Evolutionary conservation across 257 asterid species (phyloP).

Genomic region (Solanum sejunctum): DNA sequence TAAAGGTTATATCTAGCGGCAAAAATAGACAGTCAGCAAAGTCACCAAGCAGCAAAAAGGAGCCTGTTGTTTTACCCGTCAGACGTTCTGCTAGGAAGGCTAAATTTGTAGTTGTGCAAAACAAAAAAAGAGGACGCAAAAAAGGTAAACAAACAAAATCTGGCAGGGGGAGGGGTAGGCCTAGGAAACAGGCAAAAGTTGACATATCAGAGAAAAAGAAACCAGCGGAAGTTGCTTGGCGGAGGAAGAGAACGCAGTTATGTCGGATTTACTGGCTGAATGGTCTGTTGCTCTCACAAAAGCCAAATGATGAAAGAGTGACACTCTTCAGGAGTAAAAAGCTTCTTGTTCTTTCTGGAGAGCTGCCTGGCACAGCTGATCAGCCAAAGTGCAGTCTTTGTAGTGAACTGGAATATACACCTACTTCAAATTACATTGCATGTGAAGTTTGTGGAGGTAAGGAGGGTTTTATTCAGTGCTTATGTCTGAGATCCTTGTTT

Average conservation of each 20-base stretch:
- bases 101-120: conserved; percentile 32
- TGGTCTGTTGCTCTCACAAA: conserved; percentile 56
- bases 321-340: conserved; percentile 37
- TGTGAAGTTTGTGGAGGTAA: conserved; percentile 91
- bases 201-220: conserved; percentile 8
- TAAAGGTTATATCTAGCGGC: conserved; percentile 26
- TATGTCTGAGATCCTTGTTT: not conserved
- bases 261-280: conserved; percentile 68
- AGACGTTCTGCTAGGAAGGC: conserved; percentile 85
- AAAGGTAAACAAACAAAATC: conserved; percentile 28
- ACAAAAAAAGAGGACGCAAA: conserved; percentile 24
- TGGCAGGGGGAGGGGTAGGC: conserved; percentile 19
- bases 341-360: conserved; percentile 45
- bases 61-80: conserved; percentile 43
- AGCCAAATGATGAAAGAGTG: conserved; percentile 48
- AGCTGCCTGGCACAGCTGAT: conserved; percentile 14
- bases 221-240: conserved; percentile 25
- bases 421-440: conserved; percentile 51
- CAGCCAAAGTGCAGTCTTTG: conserved; percentile 70
- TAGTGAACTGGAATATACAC: conserved; percentile 43
- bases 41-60: conserved; percentile 25
- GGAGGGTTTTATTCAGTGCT: not conserved
- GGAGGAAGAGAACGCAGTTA: conserved; percentile 46
- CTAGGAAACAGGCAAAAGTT: conserved; percentile 23
- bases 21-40: conserved; percentile 28